Base-by-base conservation (phyloP, 2,329 filamentous ascomycete species). In the Thermothelomyces thermophilus region DNA sequence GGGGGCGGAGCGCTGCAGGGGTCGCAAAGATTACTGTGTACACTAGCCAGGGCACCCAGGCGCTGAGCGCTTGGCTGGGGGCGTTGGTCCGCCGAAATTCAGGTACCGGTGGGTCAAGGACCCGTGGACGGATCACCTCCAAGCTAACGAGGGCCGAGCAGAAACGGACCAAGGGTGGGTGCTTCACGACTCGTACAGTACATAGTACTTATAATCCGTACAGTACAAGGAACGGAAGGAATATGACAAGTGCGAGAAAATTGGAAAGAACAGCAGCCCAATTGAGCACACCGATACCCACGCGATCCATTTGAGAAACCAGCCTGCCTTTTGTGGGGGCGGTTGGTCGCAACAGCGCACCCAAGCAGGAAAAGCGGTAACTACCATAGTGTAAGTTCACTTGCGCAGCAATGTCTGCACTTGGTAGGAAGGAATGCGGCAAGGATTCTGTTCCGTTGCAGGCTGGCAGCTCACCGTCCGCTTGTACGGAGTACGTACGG, bases 1-100 rank as follows among this genome's bases (percentile, higher is more conserved):
- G 53, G 56, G 55, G 58, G 56, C 58, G 56, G 58, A 58, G 58
- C 49, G 50, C 51, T 56, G 56, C 56, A 60, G 57, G 58, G 52
- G 55, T 55, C 37, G 52, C 55, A 54, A 54, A 59, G 53, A 57
- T 57, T 59, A 47, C 54, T n/a, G n/a, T n/a, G n/a, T n/a, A 53
- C 53, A n/a, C 51, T 5, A 51, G 48, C 54, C 50, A 55, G 53
- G 54, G 54, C 53, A 41, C 46, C 47, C 41, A 40, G 48, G 10
- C 34, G 37, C 47, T 47, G 41, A 13, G 48, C 36, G 46, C 48
- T 54, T 49, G 43, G 48, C 52, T 50, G 39, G 34, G 34, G 31
- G 47, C 17, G 48, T 3, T 50, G 47, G 37, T 30, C 16, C 31
- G 42, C 41, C 51, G 28, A 16, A 3, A 10, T 5, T 10, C 2